These are phyloP conservation scores for Cordyceps cicadae DNA, from an alignment of 2,329 filamentous ascomycete genomes.

Conservation along the genomic window DNA sequence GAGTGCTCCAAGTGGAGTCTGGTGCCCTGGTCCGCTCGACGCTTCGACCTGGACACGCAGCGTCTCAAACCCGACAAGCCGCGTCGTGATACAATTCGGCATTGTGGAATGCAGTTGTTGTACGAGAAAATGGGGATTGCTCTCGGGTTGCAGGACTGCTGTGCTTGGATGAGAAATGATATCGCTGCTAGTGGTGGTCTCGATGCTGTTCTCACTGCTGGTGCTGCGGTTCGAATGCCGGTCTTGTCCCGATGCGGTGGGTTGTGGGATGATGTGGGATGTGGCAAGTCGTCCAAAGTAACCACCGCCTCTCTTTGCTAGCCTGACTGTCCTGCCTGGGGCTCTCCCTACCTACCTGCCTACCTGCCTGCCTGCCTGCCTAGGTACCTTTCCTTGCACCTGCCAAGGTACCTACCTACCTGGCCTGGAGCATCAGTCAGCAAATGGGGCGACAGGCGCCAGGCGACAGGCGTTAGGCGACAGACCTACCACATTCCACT, in stretches of 20 bases:
- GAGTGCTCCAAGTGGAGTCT: constrained; percentile 4
- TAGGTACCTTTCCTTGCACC: too few species aligned
- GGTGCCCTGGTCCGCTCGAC: neutral
- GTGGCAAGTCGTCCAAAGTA: neutral
- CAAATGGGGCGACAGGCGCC: too few species aligned
- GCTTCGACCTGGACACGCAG: neutral
- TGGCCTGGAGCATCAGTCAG: neutral
- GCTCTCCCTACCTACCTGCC: neutral
- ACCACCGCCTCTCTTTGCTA: neutral
- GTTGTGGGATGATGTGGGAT: too few species aligned
- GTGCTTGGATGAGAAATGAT: neutral
- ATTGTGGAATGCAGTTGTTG: neutral
- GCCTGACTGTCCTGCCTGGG: neutral
- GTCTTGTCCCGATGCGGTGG: too few species aligned
- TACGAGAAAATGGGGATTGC: neutral
- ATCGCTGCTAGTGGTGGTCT: neutral
- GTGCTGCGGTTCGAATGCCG: neutral
- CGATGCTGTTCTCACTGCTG: neutral
- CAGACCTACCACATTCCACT: too few species aligned
- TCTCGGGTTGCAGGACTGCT: neutral
- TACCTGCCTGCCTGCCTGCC: too few species aligned
- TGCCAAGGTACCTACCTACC: too few species aligned
- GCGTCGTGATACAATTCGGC: neutral
- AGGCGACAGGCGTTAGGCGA: too few species aligned
- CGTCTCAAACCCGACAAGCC: neutral